A percentile compares a stretch with the other conserved stretches of the same genome.
phyloP scores from a whole-genome alignment of 1,284 basidiomycete genomes.

The Trichosporon sp. region DNA sequence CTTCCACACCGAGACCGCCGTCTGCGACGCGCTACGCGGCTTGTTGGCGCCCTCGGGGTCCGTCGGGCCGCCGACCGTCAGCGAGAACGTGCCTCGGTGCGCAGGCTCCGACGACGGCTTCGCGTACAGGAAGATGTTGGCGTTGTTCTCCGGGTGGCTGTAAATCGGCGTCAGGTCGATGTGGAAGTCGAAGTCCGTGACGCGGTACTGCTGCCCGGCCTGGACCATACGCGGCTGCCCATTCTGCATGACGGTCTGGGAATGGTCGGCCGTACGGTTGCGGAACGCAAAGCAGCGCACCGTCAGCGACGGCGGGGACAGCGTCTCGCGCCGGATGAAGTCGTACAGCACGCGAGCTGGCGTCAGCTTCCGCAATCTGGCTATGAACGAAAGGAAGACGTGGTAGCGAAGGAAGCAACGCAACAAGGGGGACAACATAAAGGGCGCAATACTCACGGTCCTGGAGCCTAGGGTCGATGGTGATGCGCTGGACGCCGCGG shows the following conservation, averaged over 20 bases:
- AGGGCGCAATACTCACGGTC: conserved; percentile 24
- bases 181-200: conserved; percentile 42
- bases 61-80: background rate
- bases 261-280: conserved; percentile 22
- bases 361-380: background rate
- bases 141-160: conserved; percentile 29
- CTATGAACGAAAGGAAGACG: background rate
- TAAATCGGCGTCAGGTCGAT: conserved; percentile 35
- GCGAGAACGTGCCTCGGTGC: conserved; percentile 18
- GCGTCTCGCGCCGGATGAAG: conserved; percentile 31
- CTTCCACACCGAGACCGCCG: conserved; percentile 3
- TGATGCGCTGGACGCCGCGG: background rate
- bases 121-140: conserved; percentile 32
- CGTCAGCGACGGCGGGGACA: conserved; percentile 25
- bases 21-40: background rate
- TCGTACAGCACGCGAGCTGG: conserved; percentile 39
- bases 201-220: conserved; percentile 28
- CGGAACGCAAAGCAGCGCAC: conserved; percentile 28
- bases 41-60: background rate
- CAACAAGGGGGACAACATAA: background rate
- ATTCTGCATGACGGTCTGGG: conserved; percentile 24
- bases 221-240: conserved; percentile 17
- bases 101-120: conserved; percentile 13
- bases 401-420: background rate
- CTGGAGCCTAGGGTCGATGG: conserved; percentile 27